Base-by-base conservation (phyloP, 2,329 filamentous ascomycete species). In the Penicillium hesseltinei region DNA sequence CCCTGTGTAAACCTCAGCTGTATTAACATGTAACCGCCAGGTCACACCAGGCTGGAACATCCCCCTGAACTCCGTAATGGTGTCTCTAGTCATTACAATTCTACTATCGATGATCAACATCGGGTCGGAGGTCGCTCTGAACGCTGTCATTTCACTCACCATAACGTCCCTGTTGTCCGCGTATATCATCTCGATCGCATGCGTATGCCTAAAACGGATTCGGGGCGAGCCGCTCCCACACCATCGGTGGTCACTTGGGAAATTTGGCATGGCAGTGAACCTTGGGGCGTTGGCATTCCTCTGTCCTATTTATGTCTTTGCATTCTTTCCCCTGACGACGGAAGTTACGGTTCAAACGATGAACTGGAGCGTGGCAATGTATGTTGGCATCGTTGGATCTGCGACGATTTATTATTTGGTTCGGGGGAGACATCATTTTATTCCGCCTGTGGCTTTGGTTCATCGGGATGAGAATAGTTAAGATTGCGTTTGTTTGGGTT, bases 31-130 rank as follows among this genome's bases (percentile, higher is more conserved):
- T 9, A 47, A 49, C 35, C 8, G 52, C 8, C 57, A 77, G 74
- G 72, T 77, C 55, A 70, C 66, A 25, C 71, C 69, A 3, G 66
- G 65, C 36, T 74, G 69, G 68, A 73, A 78, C 46, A 75, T 80
- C 54, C 80, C 80, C 7, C 72, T 82, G 8, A 75, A 80, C 50
- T 73, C 79, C 2, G 77, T 82, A 54, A 66, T 79, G 52, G 70
- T 80, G 7, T 78, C 80, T 2, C 74, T 80, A 5, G 63, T 75
- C 11, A 71, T 77, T 39, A 76, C 77, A 19, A 69, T 73, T 5
- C 71, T 82, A 4, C 74, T 83, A 38, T 76, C 77, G 0, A 69
- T 83, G 25, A 81, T 83, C 72, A 82, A 82, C 62, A 77, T 83
- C 53, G 80, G 79, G 44, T 81, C 78, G n/a, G 67, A 71, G 21